Conservation (phyloP, 2,329 filamentous ascomycete species). For the Parastagonospora nodorum region DNA sequence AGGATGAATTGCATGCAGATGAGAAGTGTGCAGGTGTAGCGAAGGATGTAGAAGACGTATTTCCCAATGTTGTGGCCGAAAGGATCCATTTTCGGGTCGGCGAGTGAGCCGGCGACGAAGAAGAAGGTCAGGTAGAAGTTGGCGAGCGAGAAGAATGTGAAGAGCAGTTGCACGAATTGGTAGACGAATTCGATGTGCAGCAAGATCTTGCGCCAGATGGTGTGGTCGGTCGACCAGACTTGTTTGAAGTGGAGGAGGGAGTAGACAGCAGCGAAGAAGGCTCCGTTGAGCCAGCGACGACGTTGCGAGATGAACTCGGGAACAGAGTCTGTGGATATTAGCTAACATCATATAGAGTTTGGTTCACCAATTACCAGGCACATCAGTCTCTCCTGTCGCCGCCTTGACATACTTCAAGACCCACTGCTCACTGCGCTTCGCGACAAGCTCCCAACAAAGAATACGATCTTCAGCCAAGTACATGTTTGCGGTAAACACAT, state of each 20-base stretch:
- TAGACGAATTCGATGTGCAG: constrained; percentile 96
- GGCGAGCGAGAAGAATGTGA: constrained; percentile 97
- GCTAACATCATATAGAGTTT: neutral
- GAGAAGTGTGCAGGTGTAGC: constrained; percentile 83
- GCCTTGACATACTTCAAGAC: constrained; percentile 97
- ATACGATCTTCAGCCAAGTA: constrained; percentile 90
- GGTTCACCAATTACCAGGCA: constrained; percentile 75
- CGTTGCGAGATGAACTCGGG: constrained; percentile 98
- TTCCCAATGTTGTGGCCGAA: constrained; percentile 87
- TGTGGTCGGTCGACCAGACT: constrained; percentile 92
- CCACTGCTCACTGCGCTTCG: constrained; percentile 93
- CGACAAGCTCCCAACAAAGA: constrained; percentile 91
- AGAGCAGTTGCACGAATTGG: constrained; percentile 87
- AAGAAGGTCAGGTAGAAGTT: constrained; percentile 99
- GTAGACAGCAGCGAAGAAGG: constrained; percentile 98
- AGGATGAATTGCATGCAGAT: constrained; percentile 96
- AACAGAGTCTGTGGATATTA: constrained; percentile 68
- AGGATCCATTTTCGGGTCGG: constrained; percentile 79
- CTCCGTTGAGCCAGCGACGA: constrained; percentile 95
- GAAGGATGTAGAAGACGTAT: constrained; percentile 83
- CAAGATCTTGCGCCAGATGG: constrained; percentile 82
- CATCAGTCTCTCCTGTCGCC: constrained; percentile 96
- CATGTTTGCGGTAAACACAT: constrained; percentile 98
- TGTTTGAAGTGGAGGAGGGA: constrained; percentile 94
- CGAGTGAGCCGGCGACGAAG: constrained; percentile 91